A percentile compares a stretch with the other conserved stretches of the same genome.
These are phyloP conservation scores for Aspergillus homomorphus DNA, from an alignment of 495 filamentous ascomycete genomes.

Conservation along the genomic window DNA sequence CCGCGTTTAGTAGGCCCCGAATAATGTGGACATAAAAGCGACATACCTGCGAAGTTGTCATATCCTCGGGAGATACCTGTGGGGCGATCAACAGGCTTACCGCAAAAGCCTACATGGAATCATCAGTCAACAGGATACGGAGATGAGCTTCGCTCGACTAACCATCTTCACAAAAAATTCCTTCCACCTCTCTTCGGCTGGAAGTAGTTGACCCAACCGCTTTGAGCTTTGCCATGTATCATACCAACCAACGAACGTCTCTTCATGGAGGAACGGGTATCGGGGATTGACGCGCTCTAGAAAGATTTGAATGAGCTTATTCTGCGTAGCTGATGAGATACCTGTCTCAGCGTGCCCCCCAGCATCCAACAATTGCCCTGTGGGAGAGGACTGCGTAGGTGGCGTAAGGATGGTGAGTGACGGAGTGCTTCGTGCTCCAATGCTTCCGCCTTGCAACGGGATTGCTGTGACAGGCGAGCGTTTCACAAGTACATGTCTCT, in stretches of 20 bases:
- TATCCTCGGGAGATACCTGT: slow-evolving; percentile 19
- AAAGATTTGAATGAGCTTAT: slow-evolving; percentile 18
- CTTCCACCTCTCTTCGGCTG: slow-evolving; percentile 16
- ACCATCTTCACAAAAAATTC: slow-evolving; percentile 24
- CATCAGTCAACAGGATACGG: background rate
- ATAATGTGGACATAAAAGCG: background rate
- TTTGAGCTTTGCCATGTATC: slow-evolving; percentile 14
- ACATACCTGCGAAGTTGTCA: slow-evolving; percentile 19
- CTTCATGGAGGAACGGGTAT: slow-evolving; percentile 23
- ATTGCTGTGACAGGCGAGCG: background rate
- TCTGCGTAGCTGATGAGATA: background rate
- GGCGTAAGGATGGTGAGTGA: background rate
- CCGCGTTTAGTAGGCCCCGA: background rate
- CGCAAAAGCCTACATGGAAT: slow-evolving; percentile 13
- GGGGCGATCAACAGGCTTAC: slow-evolving; percentile 22
- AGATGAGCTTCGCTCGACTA: background rate
- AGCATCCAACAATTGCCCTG: too few species aligned
- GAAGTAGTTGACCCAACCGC: background rate
- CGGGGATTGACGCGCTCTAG: slow-evolving; percentile 24
- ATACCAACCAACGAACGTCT: slow-evolving; percentile 22
- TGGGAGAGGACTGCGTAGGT: background rate
- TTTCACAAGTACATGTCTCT: background rate
- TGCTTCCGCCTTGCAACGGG: background rate
- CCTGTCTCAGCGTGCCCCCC: background rate
- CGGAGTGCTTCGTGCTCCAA: background rate